Base-by-base conservation (phyloP, 2,329 filamentous ascomycete genomes). In the Coleophoma crateriformis region DNA sequence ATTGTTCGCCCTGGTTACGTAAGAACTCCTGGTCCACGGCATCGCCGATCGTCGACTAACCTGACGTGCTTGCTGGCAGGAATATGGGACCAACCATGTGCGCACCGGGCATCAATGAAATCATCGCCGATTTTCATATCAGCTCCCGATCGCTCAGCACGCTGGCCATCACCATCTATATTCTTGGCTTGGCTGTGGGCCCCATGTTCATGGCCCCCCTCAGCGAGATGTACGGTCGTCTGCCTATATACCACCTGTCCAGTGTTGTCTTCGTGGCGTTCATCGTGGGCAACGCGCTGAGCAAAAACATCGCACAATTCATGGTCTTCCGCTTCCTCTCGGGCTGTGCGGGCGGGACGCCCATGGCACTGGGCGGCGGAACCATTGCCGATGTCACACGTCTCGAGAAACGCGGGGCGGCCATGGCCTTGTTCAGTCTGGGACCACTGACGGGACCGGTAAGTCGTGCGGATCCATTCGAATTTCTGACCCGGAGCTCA, bases 331-430 rank as follows among this genome's bases (percentile, higher is more conserved):
- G 83, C 2, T 77, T 86, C 55, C 56, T 86, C 2, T 75, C 77
- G 4, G 86, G 85, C 8, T 65, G 79, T 14, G 83, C 82, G 43
- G 85, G 84, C 32, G 77, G 76, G 3, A 76, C 75, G 33, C 78
- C 82, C 1, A 62, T 88, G 14, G 84, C 83, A 0, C 82, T 83
- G 53, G 51, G 50, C 11, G 81, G 81, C 35, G 83, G 83, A 17
- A 79, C 79, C 4, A 81, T 88, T 34, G 78, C 81, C 33, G 85
- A 88, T 61, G 73, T 87, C 65, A 74, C 86, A 32, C 59, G 63
- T 0, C 73, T 75, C 43, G 76, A 82, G 58, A 71, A 78, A 55
- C 73, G 82, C 35, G 81, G 77, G 13, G 66, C 69, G 3, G 78
- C 78, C 46, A 83, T 85, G 78, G 71, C 74, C 2, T 66, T 60